These are phyloP conservation scores for Penicillium chermesinum DNA, from an alignment of 495 filamentous ascomycete species.

Conservation along the genomic window DNA sequence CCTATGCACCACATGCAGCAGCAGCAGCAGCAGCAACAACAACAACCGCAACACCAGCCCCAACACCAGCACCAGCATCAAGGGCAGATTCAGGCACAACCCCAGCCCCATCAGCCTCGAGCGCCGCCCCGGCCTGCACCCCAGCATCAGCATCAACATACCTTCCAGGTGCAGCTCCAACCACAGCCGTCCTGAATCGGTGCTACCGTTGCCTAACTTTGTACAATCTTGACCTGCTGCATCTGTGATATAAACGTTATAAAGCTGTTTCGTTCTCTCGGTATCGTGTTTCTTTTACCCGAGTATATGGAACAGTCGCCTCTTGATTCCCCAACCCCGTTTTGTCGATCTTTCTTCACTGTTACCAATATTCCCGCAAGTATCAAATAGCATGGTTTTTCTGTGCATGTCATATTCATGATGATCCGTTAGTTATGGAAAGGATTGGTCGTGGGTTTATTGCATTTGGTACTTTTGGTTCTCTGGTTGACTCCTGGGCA, in stretches of 20 bases:
- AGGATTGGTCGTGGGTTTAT: not conserved
- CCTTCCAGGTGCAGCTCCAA: conserved; percentile 25
- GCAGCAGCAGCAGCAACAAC: conserved; percentile 1
- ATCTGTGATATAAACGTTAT: not conserved
- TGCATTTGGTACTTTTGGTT: not conserved
- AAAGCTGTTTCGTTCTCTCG: too few relatives aligned
- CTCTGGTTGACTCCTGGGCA: not conserved
- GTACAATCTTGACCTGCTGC: conserved; percentile 1
- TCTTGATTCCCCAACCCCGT: not conserved
- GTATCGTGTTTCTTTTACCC: conserved; percentile 1
- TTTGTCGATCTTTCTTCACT: not conserved
- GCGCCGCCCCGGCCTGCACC: conserved; percentile 18
- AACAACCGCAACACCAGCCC: not conserved
- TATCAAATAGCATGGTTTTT: not conserved
- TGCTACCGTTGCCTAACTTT: not conserved
- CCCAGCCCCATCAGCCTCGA: conserved; percentile 11
- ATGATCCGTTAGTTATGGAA: not conserved
- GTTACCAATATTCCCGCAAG: not conserved
- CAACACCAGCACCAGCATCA: conserved; percentile 8
- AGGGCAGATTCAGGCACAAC: conserved; percentile 1
- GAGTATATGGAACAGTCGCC: not conserved
- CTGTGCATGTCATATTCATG: not conserved
- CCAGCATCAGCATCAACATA: conserved; percentile 27
- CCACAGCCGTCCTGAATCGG: conserved; percentile 17
- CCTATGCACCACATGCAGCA: conserved; percentile 22